phyloP scores from a whole-genome alignment of 257 asterid species.

The Solanum pimpinellifolium region DNA sequence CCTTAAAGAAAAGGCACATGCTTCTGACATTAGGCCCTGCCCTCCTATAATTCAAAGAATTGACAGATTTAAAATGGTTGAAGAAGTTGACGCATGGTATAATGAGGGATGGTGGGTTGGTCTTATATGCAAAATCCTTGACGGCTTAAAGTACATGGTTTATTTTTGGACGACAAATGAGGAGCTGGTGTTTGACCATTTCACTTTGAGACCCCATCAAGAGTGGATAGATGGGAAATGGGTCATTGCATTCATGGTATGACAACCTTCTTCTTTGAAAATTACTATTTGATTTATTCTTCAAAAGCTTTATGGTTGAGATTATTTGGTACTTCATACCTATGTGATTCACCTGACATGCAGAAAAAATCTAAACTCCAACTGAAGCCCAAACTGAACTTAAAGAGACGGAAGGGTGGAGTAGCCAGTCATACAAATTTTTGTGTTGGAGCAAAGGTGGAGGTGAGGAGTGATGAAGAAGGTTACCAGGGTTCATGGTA shows the following conservation, averaged over 20 bases:
- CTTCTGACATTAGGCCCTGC: slow-evolving; percentile 41
- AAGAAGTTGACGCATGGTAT: slow-evolving; percentile 61
- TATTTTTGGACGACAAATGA: slow-evolving; percentile 50
- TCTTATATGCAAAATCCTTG: slow-evolving; percentile 35
- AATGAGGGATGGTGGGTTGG: slow-evolving; percentile 85
- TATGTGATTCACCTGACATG: slow-evolving; percentile 5
- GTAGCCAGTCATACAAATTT: slow-evolving; percentile 5
- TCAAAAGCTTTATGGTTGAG: neutral
- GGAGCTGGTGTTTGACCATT: slow-evolving; percentile 28
- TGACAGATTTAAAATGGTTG: slow-evolving; percentile 31
- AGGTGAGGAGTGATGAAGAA: slow-evolving; percentile 35
- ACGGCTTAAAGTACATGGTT: slow-evolving; percentile 26
- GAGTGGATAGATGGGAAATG: slow-evolving; percentile 62
- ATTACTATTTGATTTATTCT: neutral
- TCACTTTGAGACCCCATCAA: slow-evolving; percentile 47
- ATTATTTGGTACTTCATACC: neutral
- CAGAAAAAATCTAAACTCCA: slow-evolving; percentile 31
- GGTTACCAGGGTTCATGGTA: slow-evolving; percentile 40
- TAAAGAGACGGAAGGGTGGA: slow-evolving; percentile 7
- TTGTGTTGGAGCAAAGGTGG: slow-evolving; percentile 29
- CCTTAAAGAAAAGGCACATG: slow-evolving; percentile 27
- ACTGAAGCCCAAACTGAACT: slow-evolving; percentile 17
- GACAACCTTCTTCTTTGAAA: neutral
- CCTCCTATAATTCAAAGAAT: slow-evolving; percentile 27
- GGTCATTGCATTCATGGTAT: slow-evolving; percentile 33